Evolutionary conservation across 495 filamentous ascomycete species (phyloP).

Genomic region (Tuber borchii): DNA sequence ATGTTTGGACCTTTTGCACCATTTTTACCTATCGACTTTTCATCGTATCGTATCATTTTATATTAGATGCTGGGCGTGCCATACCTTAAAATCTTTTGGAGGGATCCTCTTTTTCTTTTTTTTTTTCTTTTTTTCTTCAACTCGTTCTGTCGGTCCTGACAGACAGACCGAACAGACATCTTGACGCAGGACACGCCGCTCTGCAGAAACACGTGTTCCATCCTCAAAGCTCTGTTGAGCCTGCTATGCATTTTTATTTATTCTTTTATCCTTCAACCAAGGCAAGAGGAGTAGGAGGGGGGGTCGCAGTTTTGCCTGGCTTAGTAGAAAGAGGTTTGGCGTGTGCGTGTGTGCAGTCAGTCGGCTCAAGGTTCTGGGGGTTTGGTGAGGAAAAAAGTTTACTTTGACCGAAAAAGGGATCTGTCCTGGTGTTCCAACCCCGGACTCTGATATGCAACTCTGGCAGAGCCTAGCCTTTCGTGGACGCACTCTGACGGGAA

Average conservation of each 20-base stretch:
- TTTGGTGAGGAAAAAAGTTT: background rate
- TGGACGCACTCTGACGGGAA: constrained; percentile 18
- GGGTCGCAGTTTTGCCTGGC: background rate
- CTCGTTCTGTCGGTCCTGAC: background rate
- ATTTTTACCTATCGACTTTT: background rate
- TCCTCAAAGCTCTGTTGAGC: constrained; percentile 28
- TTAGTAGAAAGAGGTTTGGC: background rate
- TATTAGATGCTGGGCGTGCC: background rate
- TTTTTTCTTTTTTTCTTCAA: background rate
- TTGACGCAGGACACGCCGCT: constrained; percentile 30
- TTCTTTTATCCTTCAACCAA: background rate
- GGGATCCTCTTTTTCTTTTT: background rate
- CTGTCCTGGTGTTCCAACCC: background rate
- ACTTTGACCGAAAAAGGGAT: background rate
- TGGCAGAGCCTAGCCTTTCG: constrained; percentile 16
- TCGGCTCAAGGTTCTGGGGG: background rate
- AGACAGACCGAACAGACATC: background rate
- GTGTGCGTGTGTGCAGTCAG: background rate
- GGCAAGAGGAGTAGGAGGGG: background rate
- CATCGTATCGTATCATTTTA: background rate
- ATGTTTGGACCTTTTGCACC: background rate
- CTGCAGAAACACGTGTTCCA: constrained; percentile 39
- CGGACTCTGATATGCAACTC: background rate
- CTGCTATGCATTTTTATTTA: constrained; percentile 29
- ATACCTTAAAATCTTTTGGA: background rate